Base-by-base conservation (phyloP, 1,284 basidiomycete species). In the Stygiomarasmius scandens region DNA sequence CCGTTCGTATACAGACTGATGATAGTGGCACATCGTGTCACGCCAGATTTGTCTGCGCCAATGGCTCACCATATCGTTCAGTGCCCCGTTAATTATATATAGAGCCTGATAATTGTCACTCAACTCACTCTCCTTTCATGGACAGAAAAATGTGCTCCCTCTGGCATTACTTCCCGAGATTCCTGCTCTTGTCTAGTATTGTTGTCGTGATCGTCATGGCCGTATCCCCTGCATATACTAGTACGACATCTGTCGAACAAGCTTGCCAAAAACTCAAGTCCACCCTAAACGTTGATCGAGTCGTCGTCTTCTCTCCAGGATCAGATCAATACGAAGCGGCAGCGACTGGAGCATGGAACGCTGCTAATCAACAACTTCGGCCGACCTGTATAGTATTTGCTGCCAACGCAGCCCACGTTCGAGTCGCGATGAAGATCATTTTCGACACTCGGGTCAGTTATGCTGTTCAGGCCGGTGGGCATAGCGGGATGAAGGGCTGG, bases 401-500 rank as follows among this genome's bases (percentile, higher is more conserved):
- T 20, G 58, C 54, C 12, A 54, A 58, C 20, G 59, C 65, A 11
- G 45, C 56, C 9, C 65, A 76, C 54, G 71, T 75, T 3, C 69
- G 70, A 49, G 56, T 56, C 29, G 68, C 73, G 11, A 76, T 76
- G 74, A 59, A 60, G 11, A 67, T 64, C 1, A 73, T 76, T 36
- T 74, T 69, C 55, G 52, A 61, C 16, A 58, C 65, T 51, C 66
- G 68, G 47, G 64, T 69, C n/a, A 67, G 63, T 25, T 76, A 74
- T 55, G 73, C 73, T 20, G 74, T 76, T 5, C 74, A 73, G 58
- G 67, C 72, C 20, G 74, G 73, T 10, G 69, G 73, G 23, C 74
- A 76, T 56, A 71, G 69, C 45, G 73, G 66, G 19, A 73, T 73
- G 71, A 66, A 64, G 25, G 73, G 71, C 11, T 76, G 74, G 74